Conservation (phyloP, 768 basidiomycete genomes). For the Lyophyllum atratum region DNA sequence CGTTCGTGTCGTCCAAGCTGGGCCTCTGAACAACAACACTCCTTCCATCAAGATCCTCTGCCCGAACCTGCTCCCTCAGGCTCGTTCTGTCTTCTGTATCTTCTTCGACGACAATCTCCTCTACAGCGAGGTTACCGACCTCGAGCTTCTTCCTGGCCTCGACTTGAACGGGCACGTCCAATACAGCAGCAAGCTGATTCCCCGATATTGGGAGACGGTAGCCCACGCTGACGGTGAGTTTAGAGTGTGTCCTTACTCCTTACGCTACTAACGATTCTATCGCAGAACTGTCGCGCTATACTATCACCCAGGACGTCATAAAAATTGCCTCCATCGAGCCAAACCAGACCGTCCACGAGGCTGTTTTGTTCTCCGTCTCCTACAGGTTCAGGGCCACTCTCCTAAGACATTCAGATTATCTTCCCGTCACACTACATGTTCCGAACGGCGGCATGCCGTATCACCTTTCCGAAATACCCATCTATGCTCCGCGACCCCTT, state of each 20-base stretch:
- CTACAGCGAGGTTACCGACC: conserved; percentile 24
- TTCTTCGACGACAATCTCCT: conserved; percentile 21
- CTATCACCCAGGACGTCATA: conserved; percentile 25
- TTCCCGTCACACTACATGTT: not conserved
- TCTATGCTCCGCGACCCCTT: conserved; percentile 13
- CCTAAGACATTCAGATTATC: not conserved
- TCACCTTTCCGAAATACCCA: not conserved
- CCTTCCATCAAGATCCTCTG: conserved; percentile 24
- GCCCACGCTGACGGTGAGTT: conserved; percentile 21
- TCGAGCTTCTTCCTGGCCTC: conserved; percentile 11
- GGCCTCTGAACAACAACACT: conserved; percentile 11
- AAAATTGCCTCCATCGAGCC: conserved; percentile 7
- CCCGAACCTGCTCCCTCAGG: conserved; percentile 12
- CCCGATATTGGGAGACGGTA: conserved; percentile 26
- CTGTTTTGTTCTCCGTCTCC: conserved; percentile 15
- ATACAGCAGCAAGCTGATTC: conserved; percentile 23
- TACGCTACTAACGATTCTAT: not conserved
- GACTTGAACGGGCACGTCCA: not conserved
- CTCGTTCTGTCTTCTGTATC: conserved; percentile 24
- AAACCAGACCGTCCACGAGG: conserved; percentile 13
- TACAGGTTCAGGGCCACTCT: conserved; percentile 14
- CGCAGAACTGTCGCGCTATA: conserved; percentile 24
- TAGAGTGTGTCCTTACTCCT: not conserved
- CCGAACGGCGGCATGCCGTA: not conserved
- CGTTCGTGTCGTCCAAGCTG: conserved; percentile 17